Evolutionary conservation across 148 eudicot genomes (phyloP), one percentile per base, ranked within the genome.

Genomic region (Hydrangea macrophylla): DNA sequence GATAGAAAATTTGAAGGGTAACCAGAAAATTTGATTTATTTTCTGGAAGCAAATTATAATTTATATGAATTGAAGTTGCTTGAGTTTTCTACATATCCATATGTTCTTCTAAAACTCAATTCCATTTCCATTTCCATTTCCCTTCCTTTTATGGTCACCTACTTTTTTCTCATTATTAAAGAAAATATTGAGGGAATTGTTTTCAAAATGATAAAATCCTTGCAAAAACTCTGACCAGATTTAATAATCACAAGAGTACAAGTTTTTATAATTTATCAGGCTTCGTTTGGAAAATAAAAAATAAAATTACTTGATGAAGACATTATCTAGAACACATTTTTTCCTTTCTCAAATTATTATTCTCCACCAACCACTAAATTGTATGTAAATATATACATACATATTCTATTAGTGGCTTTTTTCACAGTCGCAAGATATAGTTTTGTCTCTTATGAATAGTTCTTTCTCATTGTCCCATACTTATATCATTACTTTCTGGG

Each of bases 401-500:
- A n/a, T n/a, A 9, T 17, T 54, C 7, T 33, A 20, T 25, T 27
- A 67, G 48, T 67, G 60, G 50, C 24, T 31, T 1, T 37, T 27
- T 22, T 68, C 10, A 56, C 37, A 37, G 15, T 6, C 26, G 25
- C 36, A 68, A n/a, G 70, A 67, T 67, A 68, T 20, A 68, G 53
- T 56, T 68, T 68, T 68, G 71, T 68, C 62, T 68, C 71, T 68
- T 39, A 25, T 55, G 62, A 27, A 39, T 56, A 8, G 54, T 68
- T 39, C 37, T 48, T 31, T 58, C 50, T 67, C 58, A 62, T 74
- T 81, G 78, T 78, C 58, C 77, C 70, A 62, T 54, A 73, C 65
- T 51, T 44, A 50, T n/a, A 71, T 74, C 25, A 54, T 42, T 60
- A 54, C 73, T 67, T 67, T 62, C 42, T 18, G 7, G 23, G 44